Evolutionary conservation across 352 stramenopile species (phyloP).

Genomic region (Globisporangium iwayamae): DNA sequence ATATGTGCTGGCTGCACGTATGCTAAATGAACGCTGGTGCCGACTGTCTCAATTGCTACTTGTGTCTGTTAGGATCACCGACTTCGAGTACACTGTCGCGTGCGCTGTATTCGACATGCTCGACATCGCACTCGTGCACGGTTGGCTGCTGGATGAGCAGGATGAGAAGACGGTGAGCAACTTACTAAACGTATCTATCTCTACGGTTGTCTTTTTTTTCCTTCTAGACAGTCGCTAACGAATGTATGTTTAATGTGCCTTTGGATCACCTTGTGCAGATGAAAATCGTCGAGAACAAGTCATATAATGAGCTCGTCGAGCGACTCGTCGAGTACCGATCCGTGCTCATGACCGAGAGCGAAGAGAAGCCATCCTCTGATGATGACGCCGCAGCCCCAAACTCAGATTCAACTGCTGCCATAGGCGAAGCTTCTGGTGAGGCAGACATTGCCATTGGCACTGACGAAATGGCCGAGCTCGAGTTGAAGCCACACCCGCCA

Average conservation of each 20-base stretch:
- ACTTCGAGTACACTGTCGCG: constrained; percentile 95
- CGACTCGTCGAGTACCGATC: constrained; percentile 88
- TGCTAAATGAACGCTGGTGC: background rate
- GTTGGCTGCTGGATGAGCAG: constrained; percentile 95
- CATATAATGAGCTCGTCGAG: constrained; percentile 98
- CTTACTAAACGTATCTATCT: background rate
- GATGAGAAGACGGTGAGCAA: constrained; percentile 68
- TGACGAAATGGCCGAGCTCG: constrained; percentile 1
- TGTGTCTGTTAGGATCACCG: constrained; percentile 48
- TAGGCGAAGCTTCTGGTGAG: background rate
- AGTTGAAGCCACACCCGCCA: constrained; percentile 11
- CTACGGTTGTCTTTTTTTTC: too few relatives aligned
- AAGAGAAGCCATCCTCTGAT: constrained; percentile 12
- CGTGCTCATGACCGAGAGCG: constrained; percentile 60
- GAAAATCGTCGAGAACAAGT: constrained; percentile 86
- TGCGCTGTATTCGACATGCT: constrained; percentile 96
- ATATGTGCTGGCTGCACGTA: background rate
- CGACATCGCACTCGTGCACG: constrained; percentile 94
- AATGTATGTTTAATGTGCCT: constrained; percentile 3
- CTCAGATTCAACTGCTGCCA: constrained; percentile 6
- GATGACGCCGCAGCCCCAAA: background rate
- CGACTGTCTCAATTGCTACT: background rate
- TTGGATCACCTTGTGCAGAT: constrained; percentile 22
- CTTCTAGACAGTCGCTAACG: background rate
- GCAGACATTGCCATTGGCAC: constrained; percentile 1